A percentile compares a stretch with the other conserved stretches of the same genome.
These are phyloP conservation scores for Cladosporium cucumerinum DNA, from an alignment of 2,329 filamentous ascomycete species.

Conservation along the genomic window DNA sequence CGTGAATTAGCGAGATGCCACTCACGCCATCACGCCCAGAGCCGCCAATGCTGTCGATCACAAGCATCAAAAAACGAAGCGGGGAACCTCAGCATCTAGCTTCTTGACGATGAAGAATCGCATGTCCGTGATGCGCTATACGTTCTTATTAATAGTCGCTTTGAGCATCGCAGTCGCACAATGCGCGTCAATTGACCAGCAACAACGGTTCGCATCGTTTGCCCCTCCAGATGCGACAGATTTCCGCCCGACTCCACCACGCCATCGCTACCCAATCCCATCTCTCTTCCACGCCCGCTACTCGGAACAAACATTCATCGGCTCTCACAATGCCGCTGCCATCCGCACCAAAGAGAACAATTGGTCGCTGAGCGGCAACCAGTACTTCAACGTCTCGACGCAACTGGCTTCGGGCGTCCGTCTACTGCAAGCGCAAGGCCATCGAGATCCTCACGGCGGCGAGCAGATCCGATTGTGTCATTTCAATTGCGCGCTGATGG, in stretches of 20 bases:
- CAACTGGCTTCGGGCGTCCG: conserved; percentile 63
- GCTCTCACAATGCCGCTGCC: conserved; percentile 63
- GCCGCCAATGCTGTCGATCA: neutral
- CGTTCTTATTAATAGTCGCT: neutral
- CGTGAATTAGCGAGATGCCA: neutral
- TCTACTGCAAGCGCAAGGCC: conserved; percentile 63
- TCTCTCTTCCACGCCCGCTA: conserved; percentile 56
- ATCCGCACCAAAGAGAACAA: conserved; percentile 42
- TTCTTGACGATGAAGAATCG: neutral
- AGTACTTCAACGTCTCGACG: conserved; percentile 55
- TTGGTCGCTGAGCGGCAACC: conserved; percentile 37
- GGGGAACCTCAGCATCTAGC: neutral
- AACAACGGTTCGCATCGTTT: neutral
- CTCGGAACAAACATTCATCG: conserved; percentile 58
- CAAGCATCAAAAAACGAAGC: neutral
- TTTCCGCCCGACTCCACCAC: conserved; percentile 23
- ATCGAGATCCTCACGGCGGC: conserved; percentile 47
- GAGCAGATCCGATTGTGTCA: conserved; percentile 59
- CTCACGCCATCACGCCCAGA: neutral
- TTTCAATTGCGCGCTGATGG: conserved; percentile 56
- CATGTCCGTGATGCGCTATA: neutral
- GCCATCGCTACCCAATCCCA: conserved; percentile 25
- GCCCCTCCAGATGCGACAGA: neutral
- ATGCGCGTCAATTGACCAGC: neutral
- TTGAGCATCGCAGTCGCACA: neutral